A percentile compares a stretch with the other conserved stretches of the same genome.
These are phyloP conservation scores for Tremellales sp. DNA, from an alignment of 1,284 basidiomycete species.

Conservation along the genomic window DNA sequence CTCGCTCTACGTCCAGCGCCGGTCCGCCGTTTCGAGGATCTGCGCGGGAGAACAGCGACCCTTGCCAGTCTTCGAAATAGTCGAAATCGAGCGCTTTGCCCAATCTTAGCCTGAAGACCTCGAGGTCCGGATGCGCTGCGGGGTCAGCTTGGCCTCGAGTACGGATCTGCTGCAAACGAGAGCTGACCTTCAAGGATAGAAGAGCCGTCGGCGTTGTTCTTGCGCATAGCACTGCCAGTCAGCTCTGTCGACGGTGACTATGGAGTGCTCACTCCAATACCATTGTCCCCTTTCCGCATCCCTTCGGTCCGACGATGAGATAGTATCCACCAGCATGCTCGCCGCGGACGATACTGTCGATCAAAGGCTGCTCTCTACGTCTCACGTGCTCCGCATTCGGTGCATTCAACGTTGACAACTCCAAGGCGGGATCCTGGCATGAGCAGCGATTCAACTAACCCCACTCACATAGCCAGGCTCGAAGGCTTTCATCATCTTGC, in stretches of 20 bases:
- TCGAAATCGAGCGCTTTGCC: conserved; percentile 62
- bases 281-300: conserved; percentile 71
- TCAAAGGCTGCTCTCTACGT: conserved; percentile 66
- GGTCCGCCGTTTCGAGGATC: conserved; percentile 82
- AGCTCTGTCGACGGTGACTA: neutral
- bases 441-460: neutral
- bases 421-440: conserved; percentile 68
- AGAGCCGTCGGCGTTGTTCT: conserved; percentile 63
- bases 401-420: conserved; percentile 55
- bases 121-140: conserved; percentile 62
- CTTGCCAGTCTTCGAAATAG: conserved; percentile 65
- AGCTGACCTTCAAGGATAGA: conserved; percentile 46
- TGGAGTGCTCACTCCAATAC: conserved; percentile 57
- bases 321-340: conserved; percentile 68
- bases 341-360: conserved; percentile 73
- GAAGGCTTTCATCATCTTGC: conserved; percentile 44
- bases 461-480: conserved; percentile 37
- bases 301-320: conserved; percentile 70
- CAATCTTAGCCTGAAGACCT: conserved; percentile 72
- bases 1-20: conserved; percentile 76
- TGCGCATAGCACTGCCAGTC: conserved; percentile 58
- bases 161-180: too few relatives aligned
- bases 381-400: conserved; percentile 59
- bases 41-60: conserved; percentile 63
- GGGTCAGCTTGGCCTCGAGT: conserved; percentile 12